phyloP scores from a whole-genome alignment of 345 rosid genomes.

The Garcia nutans region DNA sequence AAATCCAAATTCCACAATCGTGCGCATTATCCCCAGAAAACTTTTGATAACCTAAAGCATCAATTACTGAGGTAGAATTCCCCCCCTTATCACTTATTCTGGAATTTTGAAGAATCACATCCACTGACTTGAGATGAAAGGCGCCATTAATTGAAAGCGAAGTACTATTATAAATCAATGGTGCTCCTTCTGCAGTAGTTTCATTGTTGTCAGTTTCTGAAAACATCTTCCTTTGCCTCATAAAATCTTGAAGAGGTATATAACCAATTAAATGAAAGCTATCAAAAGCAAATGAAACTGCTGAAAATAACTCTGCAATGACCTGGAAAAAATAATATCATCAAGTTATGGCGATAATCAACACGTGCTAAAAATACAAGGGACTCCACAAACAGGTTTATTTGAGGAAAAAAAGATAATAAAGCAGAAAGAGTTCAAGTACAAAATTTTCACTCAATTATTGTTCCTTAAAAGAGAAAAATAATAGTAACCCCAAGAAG shows the following conservation, averaged over 20 bases:
- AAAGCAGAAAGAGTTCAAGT: neutral
- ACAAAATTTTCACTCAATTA: neutral
- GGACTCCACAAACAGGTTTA: neutral
- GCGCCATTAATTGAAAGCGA: constrained; percentile 41
- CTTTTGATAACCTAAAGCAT: constrained; percentile 32
- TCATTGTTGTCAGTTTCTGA: constrained; percentile 39
- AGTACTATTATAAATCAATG: constrained; percentile 33
- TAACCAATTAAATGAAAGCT: constrained; percentile 34
- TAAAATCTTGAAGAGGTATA: constrained; percentile 39
- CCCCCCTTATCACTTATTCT: constrained; percentile 35
- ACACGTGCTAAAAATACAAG: neutral
- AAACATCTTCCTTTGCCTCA: constrained; percentile 35
- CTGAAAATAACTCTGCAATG: constrained; percentile 49
- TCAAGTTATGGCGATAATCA: constrained; percentile 15
- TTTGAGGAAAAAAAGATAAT: neutral
- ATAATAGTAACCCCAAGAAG: too few relatives aligned
- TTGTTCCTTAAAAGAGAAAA: neutral
- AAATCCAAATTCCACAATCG: constrained; percentile 60
- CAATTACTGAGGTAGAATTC: constrained; percentile 30
- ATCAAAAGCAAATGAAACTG: constrained; percentile 39
- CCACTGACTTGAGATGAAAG: constrained; percentile 54
- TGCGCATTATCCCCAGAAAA: constrained; percentile 28
- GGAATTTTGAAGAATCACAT: constrained; percentile 58
- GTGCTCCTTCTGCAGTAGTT: constrained; percentile 28
- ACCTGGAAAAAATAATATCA: constrained; percentile 51